Evolutionary conservation across 495 filamentous ascomycete genomes (phyloP).

Genomic region (Aspergillus sclerotiicarbonarius): DNA sequence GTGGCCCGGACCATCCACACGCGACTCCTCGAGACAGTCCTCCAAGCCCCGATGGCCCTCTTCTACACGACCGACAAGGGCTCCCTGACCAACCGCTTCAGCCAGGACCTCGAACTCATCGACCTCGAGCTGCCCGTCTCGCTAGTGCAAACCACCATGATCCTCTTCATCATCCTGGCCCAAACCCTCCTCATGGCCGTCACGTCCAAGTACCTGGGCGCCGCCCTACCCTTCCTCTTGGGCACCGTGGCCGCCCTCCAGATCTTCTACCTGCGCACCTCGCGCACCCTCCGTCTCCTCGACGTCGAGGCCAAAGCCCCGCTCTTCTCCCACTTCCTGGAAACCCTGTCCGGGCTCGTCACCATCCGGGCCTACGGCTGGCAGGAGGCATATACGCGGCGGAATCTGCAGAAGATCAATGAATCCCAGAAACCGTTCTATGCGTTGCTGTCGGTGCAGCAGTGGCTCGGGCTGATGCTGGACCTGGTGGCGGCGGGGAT

Average conservation of each 20-base stretch:
- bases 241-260: not conserved
- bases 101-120: not conserved
- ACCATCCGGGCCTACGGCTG: not conserved
- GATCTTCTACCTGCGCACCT: not conserved
- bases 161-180: not conserved
- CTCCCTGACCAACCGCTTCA: not conserved
- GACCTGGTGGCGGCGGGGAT: conserved; percentile 25
- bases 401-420: not conserved
- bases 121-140: not conserved
- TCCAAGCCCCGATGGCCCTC: not conserved
- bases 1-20: not conserved
- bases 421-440: conserved; percentile 32
- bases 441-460: conserved; percentile 40
- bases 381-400: not conserved
- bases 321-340: not conserved
- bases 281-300: not conserved
- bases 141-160: not conserved
- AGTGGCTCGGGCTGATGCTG: conserved; percentile 34
- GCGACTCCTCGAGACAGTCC: not conserved
- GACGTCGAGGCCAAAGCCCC: not conserved
- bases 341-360: not conserved
- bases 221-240: not conserved
- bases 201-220: not conserved
- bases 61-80: not conserved
- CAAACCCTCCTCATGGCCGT: not conserved